A percentile compares a stretch with the other conserved stretches of the same genome.
These are phyloP conservation scores for Suillus tomentosus DNA, from an alignment of 768 basidiomycete species.

Conservation along the genomic window DNA sequence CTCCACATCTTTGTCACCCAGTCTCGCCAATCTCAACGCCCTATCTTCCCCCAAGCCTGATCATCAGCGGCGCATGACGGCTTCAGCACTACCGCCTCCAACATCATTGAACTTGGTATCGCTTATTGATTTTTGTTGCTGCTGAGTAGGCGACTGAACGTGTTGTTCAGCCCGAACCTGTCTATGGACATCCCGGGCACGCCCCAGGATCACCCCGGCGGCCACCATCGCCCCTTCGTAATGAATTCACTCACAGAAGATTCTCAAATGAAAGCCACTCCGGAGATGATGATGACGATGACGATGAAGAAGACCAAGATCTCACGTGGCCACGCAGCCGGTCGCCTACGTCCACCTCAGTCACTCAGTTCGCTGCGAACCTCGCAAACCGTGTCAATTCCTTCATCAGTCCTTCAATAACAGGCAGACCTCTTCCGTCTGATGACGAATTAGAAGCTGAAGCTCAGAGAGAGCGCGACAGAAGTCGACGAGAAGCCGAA, in stretches of 20 bases:
- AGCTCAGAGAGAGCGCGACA: conserved; percentile 74
- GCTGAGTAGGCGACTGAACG: conserved; percentile 16
- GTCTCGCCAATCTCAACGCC: conserved; percentile 36
- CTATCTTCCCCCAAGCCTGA: conserved; percentile 31
- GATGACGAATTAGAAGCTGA: conserved; percentile 85
- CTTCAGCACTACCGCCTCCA: conserved; percentile 40
- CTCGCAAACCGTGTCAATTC: conserved; percentile 76
- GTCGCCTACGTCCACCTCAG: conserved; percentile 67
- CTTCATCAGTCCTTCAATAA: conserved; percentile 56
- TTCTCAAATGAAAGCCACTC: conserved; percentile 55
- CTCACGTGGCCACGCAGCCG: conserved; percentile 37
- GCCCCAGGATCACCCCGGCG: conserved; percentile 37
- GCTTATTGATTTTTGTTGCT: conserved; percentile 6
- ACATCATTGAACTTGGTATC: conserved; percentile 44
- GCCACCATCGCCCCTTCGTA: conserved; percentile 74
- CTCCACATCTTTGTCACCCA: conserved; percentile 35
- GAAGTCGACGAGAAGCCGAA: conserved; percentile 76
- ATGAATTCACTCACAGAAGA: conserved; percentile 50
- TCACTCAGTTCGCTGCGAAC: conserved; percentile 71
- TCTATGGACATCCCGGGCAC: conserved; percentile 36
- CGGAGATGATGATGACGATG: conserved; percentile 44
- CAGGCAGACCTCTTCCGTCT: conserved; percentile 51
- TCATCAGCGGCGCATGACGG: conserved; percentile 41
- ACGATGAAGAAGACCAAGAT: conserved; percentile 27
- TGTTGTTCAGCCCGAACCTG: conserved; percentile 44